Conservation (phyloP, 345 rosid species). For the Sisymbrium irio region DNA sequence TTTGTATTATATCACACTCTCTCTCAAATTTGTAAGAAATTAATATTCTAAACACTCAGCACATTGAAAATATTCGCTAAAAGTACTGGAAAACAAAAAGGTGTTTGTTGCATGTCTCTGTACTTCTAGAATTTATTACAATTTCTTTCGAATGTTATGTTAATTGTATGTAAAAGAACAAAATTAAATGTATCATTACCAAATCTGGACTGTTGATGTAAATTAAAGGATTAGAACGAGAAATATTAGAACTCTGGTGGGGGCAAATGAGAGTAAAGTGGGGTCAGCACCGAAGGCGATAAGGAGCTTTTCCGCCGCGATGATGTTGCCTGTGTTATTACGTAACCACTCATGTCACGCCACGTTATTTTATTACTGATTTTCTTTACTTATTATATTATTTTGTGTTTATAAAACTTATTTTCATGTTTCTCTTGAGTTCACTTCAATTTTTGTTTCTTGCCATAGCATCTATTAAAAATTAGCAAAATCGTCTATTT, state of each 20-base stretch:
- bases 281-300: conserved; percentile 37
- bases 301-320: conserved; percentile 27
- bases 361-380: conserved; percentile 31
- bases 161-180: background rate
- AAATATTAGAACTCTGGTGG: conserved; percentile 15
- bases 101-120: background rate
- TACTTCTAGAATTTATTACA: background rate
- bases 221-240: background rate
- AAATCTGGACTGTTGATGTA: background rate
- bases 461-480: background rate
- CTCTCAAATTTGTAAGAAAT: background rate
- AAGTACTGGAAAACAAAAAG: background rate
- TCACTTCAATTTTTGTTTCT: background rate
- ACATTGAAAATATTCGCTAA: too few species aligned
- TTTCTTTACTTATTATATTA: background rate
- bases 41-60: background rate
- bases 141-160: background rate
- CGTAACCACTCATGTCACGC: conserved; percentile 41
- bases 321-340: conserved; percentile 38
- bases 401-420: background rate
- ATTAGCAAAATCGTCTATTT: background rate
- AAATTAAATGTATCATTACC: background rate
- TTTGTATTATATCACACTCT: background rate
- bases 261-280: conserved; percentile 14
- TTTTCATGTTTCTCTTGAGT: background rate